These are phyloP conservation scores for Pelargonium fulgidum DNA, from an alignment of 441 rosid genomes.

Conservation along the genomic window DNA sequence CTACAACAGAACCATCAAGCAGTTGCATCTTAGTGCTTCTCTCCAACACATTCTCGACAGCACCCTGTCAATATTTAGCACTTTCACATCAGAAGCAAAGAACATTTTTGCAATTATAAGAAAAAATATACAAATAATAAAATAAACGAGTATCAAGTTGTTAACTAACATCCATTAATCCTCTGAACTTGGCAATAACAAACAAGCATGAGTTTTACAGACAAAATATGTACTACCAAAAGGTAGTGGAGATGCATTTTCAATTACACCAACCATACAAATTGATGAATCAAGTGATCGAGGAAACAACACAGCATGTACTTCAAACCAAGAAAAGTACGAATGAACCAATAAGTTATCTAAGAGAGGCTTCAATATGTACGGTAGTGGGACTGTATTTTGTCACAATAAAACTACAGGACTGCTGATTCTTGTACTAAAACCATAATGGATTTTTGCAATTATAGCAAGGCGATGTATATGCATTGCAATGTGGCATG, in stretches of 20 bases:
- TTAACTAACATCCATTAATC: not conserved
- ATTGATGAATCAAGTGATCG: not conserved
- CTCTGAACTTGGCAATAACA: not conserved
- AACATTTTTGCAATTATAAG: not conserved
- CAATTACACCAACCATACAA: too few relatives aligned
- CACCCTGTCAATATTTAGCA: constrained; percentile 33
- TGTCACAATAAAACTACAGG: too few relatives aligned
- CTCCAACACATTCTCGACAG: constrained; percentile 45
- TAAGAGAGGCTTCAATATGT: too few relatives aligned
- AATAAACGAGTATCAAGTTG: not conserved
- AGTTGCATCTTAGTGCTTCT: constrained; percentile 41
- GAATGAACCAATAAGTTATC: not conserved
- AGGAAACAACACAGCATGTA: not conserved
- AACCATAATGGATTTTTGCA: too few relatives aligned
- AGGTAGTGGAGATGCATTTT: not conserved
- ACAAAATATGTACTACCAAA: not conserved
- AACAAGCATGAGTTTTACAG: not conserved
- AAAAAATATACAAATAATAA: not conserved
- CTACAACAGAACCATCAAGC: constrained; percentile 39
- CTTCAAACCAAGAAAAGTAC: not conserved
- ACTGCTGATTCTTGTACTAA: not conserved
- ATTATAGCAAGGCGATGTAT: not conserved
- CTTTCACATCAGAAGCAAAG: constrained; percentile 7
- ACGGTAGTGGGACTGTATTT: too few relatives aligned
- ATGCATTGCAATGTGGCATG: not conserved